phyloP scores from a whole-genome alignment of 2,329 filamentous ascomycete genomes.

The Penicillium sp. region DNA sequence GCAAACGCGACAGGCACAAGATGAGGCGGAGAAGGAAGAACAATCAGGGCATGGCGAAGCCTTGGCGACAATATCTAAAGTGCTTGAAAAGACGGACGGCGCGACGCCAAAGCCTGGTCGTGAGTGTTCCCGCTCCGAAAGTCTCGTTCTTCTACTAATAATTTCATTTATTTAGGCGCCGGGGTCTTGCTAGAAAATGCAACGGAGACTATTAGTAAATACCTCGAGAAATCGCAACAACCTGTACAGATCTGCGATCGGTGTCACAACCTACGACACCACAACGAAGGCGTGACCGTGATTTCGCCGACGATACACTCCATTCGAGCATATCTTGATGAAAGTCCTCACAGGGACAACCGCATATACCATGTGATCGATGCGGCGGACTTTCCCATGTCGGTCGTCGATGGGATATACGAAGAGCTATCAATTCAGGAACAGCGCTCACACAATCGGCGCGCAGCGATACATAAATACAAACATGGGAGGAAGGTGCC shows the following conservation, averaged over 20 bases:
- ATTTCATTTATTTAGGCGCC: constrained; percentile 21
- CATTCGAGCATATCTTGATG: constrained; percentile 80
- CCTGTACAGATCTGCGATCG: constrained; percentile 70
- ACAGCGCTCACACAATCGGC: constrained; percentile 78
- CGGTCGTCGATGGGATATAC: constrained; percentile 78
- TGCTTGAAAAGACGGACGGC: constrained; percentile 12
- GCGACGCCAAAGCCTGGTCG: constrained; percentile 15
- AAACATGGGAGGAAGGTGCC: constrained; percentile 72
- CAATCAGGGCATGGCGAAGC: constrained; percentile 16
- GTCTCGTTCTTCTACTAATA: constrained; percentile 6
- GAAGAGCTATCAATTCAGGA: constrained; percentile 72
- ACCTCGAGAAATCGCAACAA: constrained; percentile 26
- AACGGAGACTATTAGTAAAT: constrained; percentile 25
- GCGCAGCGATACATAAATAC: constrained; percentile 71
- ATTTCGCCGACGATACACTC: constrained; percentile 80
- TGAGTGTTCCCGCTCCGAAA: constrained; percentile 15
- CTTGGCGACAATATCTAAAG: constrained; percentile 14
- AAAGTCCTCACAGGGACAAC: constrained; percentile 88
- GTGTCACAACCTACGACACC: constrained; percentile 81
- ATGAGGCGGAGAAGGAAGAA: constrained; percentile 16
- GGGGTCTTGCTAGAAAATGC: constrained; percentile 29
- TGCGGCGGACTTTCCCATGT: constrained; percentile 96
- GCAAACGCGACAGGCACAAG: constrained; percentile 46
- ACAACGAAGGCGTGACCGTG: constrained; percentile 73
- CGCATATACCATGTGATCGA: constrained; percentile 96